phyloP scores from a whole-genome alignment of 306 rosid genomes.

The Inga laurina region DNA sequence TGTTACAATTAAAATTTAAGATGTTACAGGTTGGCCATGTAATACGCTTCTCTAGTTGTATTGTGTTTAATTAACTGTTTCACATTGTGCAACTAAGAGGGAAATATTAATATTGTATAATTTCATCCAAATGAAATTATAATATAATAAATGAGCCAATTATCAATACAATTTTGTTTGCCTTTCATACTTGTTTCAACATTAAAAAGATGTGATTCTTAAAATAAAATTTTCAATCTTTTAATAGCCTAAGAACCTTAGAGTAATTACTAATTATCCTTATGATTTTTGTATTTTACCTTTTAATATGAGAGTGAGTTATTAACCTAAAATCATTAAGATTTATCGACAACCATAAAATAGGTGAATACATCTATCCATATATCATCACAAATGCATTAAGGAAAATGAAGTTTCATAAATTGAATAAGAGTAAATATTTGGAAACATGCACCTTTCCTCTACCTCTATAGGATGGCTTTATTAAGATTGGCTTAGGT shows the following conservation, averaged over 20 bases:
- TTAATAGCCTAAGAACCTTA: conserved; percentile 14
- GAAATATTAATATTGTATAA: conserved; percentile 43
- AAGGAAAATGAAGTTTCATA: conserved; percentile 23
- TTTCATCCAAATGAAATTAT: conserved; percentile 24
- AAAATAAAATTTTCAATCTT: not conserved
- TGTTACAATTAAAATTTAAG: no score
- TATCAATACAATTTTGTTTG: conserved; percentile 7
- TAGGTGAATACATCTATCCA: conserved; percentile 5
- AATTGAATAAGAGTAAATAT: conserved; percentile 12
- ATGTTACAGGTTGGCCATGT: no score
- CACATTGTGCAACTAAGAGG: no score
- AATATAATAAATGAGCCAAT: conserved; percentile 6
- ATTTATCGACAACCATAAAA: conserved; percentile 15
- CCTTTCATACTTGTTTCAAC: conserved; percentile 19
- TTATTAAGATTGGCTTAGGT: conserved; percentile 70
- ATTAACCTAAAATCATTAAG: not conserved
- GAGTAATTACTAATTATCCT: not conserved
- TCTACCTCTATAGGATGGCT: conserved; percentile 98
- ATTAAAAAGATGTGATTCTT: conserved; percentile 24
- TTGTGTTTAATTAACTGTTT: no score
- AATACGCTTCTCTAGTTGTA: no score
- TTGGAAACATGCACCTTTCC: conserved; percentile 70
- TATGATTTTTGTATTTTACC: not conserved
- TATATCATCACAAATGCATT: not conserved
- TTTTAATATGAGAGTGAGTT: conserved; percentile 9